Evolutionary conservation across 306 rosid species (phyloP).

Genomic region (Trifolium pratense): DNA sequence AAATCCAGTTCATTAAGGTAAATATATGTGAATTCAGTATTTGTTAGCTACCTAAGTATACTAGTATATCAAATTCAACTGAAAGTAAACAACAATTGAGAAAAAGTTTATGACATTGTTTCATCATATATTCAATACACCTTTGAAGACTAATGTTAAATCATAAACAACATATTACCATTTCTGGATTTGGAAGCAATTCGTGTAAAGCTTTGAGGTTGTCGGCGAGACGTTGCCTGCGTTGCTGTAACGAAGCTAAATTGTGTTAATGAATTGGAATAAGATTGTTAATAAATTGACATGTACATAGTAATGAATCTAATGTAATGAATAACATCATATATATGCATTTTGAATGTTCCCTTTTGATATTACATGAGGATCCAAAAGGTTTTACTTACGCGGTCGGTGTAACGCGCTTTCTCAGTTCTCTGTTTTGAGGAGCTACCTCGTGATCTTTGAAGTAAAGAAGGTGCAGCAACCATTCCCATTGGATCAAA

Average conservation of each 20-base stretch:
- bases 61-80: not conserved
- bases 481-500: constrained; percentile 46
- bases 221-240: constrained; percentile 71
- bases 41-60: not conserved
- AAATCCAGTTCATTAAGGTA: constrained; percentile 26
- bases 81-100: too few relatives aligned
- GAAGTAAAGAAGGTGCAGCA: constrained; percentile 43
- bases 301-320: constrained; percentile 4
- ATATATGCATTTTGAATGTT: constrained; percentile 24
- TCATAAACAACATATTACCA: constrained; percentile 55
- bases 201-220: constrained; percentile 66
- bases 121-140: not conserved
- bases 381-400: constrained; percentile 52
- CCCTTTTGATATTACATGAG: constrained; percentile 1
- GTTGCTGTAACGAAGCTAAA: constrained; percentile 55
- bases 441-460: constrained; percentile 43
- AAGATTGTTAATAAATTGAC: constrained; percentile 21
- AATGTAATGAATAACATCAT: too few relatives aligned
- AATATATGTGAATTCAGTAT: constrained; percentile 16
- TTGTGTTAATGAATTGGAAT: constrained; percentile 2
- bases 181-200: constrained; percentile 69
- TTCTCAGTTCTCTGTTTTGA: constrained; percentile 42
- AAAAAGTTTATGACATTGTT: too few relatives aligned
- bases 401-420: constrained; percentile 60
- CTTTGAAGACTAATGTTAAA: not conserved